Conservation (phyloP, 768 basidiomycete genomes). For the Pleurotus platypus region DNA sequence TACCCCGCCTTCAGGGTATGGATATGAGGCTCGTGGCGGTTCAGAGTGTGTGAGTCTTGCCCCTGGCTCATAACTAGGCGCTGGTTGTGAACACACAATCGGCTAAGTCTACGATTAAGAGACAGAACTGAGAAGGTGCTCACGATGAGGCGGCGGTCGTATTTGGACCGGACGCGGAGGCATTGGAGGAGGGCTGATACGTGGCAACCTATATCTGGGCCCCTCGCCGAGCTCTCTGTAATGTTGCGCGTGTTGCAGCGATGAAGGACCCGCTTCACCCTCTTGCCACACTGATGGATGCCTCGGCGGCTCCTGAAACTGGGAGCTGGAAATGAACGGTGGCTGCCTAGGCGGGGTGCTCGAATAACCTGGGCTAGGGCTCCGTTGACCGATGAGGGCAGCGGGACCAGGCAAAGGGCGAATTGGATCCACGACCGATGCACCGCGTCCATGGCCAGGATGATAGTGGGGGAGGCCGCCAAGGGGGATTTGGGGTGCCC, state of each 20-base stretch:
- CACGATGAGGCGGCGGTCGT: background rate
- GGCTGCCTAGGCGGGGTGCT: constrained; percentile 22
- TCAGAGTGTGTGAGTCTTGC: background rate
- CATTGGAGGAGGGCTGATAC: constrained; percentile 4
- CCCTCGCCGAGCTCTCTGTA: constrained; percentile 13
- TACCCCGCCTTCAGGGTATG: background rate
- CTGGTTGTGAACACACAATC: background rate
- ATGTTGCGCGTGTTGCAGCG: constrained; percentile 21
- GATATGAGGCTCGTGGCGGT: background rate
- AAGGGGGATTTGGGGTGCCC: background rate
- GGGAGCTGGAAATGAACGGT: constrained; percentile 13
- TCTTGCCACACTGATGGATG: constrained; percentile 26
- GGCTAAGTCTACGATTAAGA: background rate
- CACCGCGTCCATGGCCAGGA: background rate
- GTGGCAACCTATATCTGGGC: constrained; percentile 9
- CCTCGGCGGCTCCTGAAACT: constrained; percentile 13
- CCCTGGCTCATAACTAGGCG: constrained; percentile 4
- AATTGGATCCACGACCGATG: constrained; percentile 13
- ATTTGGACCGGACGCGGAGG: background rate
- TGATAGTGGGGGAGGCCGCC: background rate
- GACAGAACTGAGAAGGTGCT: background rate
- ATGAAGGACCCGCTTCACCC: constrained; percentile 44
- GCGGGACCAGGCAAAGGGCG: constrained; percentile 22
- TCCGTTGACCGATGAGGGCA: constrained; percentile 15
- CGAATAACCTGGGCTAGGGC: constrained; percentile 27